Percentiles rank a stretch among this genome's conserved stretches.
phyloP scores from a whole-genome alignment of 192 early-diverging fungal species.

The Helicostylum pulchrum region DNA sequence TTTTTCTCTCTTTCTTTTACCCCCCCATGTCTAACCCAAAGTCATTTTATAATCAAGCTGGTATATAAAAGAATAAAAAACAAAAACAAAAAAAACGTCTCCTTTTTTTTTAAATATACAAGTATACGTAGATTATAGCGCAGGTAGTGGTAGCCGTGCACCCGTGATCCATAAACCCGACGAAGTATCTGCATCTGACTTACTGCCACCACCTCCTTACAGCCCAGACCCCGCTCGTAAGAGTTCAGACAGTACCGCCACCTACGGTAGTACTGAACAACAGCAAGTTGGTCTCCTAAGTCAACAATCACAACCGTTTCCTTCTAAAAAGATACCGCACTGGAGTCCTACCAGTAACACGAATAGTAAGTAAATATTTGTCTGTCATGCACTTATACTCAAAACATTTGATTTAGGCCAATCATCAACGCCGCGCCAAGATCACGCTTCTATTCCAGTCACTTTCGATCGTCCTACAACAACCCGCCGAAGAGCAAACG shows the following conservation, averaged over 20 bases:
- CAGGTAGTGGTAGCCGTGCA: neutral
- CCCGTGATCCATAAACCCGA: slow-evolving; percentile 8
- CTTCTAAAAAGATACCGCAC: neutral
- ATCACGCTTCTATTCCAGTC: too few relatives aligned
- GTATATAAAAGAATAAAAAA: neutral
- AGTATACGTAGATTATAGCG: neutral
- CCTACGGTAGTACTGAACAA: neutral
- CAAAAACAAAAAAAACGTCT: too few relatives aligned
- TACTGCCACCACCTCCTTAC: neutral
- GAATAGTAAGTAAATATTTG: neutral
- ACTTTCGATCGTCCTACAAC: too few relatives aligned
- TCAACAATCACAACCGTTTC: neutral
- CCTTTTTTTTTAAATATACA: neutral
- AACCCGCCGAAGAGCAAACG: neutral
- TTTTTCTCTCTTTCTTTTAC: neutral
- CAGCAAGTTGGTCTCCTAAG: neutral
- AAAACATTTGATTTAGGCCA: too few relatives aligned
- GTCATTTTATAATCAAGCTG: slow-evolving; percentile 11
- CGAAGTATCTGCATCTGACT: slow-evolving; percentile 3
- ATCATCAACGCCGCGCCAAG: too few relatives aligned
- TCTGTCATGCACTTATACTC: too few relatives aligned
- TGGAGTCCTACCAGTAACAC: neutral
- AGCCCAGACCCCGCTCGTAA: neutral
- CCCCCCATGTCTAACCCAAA: slow-evolving; percentile 9
- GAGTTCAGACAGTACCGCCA: neutral